Base-by-base conservation (phyloP, 1,139 yeast genomes). In the Taiozyma onychis region DNA sequence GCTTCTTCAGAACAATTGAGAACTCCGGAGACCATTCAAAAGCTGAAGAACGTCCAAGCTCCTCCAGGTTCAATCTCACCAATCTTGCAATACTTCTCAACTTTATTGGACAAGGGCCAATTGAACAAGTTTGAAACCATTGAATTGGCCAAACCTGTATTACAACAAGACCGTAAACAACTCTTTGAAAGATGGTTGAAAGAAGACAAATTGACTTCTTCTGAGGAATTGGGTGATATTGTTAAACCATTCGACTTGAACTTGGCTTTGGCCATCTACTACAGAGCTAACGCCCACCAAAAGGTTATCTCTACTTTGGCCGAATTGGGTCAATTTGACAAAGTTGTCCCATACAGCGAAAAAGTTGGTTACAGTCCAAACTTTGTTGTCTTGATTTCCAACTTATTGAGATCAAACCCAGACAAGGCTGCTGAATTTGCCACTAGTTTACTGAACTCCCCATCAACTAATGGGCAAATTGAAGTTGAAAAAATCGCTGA, bases 351-450 rank as follows among this genome's bases (percentile, higher is more conserved):
- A 50, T 95, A 88, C 72, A 87, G 97, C 70, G 86, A 88, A 69
- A 88, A 89, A 73, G 95, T 86, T 53, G 83, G 83, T 55, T 93
- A 85, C 72, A 80, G 81, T 60, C 98, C 99, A 52, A 96, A 95
- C 70, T 95, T 83, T 70, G 81, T 95, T 47, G 87, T 88, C 56
- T 78, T 95, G 71, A 81, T 95, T 62, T 97, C 95, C 68, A 88
- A 89, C 70, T 81, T 95, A 65, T 84, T 93, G 47, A 83, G 97
- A 68, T 83, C 88, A 44, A 90, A 88, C 66, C 97, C 99, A n/a
- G 99, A 95, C 64, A 89, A 89, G 69, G 99, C 97, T 30, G 88
- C 97, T 50, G 99, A 93, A 69, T 93, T 95, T 73, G 98, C 99
- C 14, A 85, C 91, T 44, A 87, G 90, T 57, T 77, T 95, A 54